phyloP scores from a whole-genome alignment of 2,329 filamentous ascomycete species.

The Ophiognomonia clavigignenti-juglandacearum region DNA sequence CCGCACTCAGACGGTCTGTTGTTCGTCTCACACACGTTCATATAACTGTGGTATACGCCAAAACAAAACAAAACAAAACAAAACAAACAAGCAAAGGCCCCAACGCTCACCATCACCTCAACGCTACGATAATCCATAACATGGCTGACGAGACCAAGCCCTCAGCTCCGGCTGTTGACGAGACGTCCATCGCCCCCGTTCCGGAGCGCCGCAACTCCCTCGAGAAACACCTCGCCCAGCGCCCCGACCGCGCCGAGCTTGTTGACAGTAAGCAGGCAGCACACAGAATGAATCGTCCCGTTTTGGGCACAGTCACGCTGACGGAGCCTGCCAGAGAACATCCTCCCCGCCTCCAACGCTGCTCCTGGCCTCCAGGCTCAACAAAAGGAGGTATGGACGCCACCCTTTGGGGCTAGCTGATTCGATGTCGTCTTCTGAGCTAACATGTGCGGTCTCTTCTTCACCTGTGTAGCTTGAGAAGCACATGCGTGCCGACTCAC shows the following conservation, averaged over 20 bases:
- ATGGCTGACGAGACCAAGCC: slow-evolving; percentile 30
- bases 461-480: slow-evolving; percentile 56
- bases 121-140: no score
- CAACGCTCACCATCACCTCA: background rate
- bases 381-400: slow-evolving; percentile 59
- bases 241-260: slow-evolving; percentile 70
- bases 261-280: slow-evolving; percentile 75
- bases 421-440: background rate
- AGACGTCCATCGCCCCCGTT: slow-evolving; percentile 52
- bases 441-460: background rate
- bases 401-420: background rate
- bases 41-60: background rate
- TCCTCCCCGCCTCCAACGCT: slow-evolving; percentile 72
- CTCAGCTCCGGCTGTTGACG: slow-evolving; percentile 50
- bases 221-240: slow-evolving; percentile 66
- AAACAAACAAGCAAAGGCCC: background rate
- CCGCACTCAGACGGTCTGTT: background rate
- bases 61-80: background rate
- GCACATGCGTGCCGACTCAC: slow-evolving; percentile 79
- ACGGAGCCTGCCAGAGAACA: slow-evolving; percentile 59
- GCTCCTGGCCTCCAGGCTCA: slow-evolving; percentile 76
- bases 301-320: no score
- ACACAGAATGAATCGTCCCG: no score
- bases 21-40: background rate
- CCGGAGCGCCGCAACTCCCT: slow-evolving; percentile 61